phyloP scores from a whole-genome alignment of 768 basidiomycete genomes.

The Amylocystis lapponica region DNA sequence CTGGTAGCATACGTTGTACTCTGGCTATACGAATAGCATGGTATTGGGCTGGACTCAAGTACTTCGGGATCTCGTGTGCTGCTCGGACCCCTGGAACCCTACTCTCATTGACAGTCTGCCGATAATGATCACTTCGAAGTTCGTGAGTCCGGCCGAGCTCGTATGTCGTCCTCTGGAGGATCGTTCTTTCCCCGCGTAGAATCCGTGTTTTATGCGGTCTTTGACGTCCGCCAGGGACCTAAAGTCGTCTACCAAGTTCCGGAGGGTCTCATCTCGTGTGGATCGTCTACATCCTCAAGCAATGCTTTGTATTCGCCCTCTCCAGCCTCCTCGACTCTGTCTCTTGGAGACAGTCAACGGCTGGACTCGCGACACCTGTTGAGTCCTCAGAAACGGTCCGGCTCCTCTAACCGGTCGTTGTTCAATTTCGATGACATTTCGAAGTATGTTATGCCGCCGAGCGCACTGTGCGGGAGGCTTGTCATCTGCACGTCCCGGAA shows the following conservation, averaged over 20 bases:
- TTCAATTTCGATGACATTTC: conserved; percentile 91
- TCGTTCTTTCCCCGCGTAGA: conserved; percentile 76
- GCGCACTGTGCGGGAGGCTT: conserved; percentile 79
- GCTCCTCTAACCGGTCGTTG: conserved; percentile 44
- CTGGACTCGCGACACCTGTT: conserved; percentile 36
- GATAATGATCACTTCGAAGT: too few relatives aligned
- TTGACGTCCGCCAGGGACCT: conserved; percentile 81
- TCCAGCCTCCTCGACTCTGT: conserved; percentile 24
- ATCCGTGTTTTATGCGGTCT: conserved; percentile 92
- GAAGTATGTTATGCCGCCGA: conserved; percentile 89
- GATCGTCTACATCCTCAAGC: conserved; percentile 7
- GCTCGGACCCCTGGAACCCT: too few relatives aligned
- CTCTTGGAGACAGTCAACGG: conserved; percentile 33
- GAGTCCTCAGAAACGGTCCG: conserved; percentile 14
- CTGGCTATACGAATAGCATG: too few relatives aligned
- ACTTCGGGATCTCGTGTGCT: too few relatives aligned
- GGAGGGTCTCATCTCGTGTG: conserved; percentile 73
- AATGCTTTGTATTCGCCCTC: conserved; percentile 28
- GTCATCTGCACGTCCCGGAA: conserved; percentile 79
- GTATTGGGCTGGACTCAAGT: too few relatives aligned
- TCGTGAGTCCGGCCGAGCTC: too few relatives aligned
- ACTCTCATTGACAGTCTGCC: too few relatives aligned
- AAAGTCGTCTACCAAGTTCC: conserved; percentile 93
- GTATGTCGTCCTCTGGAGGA: conserved; percentile 44
- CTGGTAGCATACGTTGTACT: too few relatives aligned